Evolutionary conservation across 305 asterid species (phyloP).

Genomic region (Fraxinus nigra): DNA sequence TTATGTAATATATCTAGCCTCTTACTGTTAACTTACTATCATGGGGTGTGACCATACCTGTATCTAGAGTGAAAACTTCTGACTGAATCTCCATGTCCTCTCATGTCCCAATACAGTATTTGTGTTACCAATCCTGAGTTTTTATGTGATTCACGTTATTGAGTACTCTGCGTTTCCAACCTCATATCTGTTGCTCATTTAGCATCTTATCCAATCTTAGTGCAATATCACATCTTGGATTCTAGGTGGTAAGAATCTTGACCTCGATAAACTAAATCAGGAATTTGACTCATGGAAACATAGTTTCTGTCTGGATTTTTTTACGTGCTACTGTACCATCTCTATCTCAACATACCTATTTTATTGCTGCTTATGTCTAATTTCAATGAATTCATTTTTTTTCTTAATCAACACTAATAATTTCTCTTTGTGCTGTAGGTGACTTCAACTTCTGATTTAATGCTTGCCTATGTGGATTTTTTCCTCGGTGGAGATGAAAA

Average conservation of each 20-base stretch:
- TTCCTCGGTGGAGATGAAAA: conserved; percentile 97
- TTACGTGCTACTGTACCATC: conserved; percentile 12
- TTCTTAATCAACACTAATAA: conserved; percentile 15
- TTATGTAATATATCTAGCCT: neutral
- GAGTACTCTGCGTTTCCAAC: neutral
- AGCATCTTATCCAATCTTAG: neutral
- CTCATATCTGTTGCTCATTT: neutral
- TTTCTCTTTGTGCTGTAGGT: conserved; percentile 40
- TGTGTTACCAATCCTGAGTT: neutral
- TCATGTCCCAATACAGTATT: neutral
- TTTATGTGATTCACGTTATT: neutral
- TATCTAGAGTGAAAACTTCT: neutral
- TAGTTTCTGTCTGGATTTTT: neutral
- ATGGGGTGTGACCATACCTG: neutral
- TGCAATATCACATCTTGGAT: conserved; percentile 16
- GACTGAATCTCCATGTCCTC: neutral
- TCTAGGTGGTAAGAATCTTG: conserved; percentile 3
- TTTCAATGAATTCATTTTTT: conserved; percentile 19
- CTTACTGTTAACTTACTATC: neutral
- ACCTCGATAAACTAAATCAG: neutral
- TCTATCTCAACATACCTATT: neutral
- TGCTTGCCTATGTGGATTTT: conserved; percentile 83
- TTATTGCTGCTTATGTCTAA: neutral
- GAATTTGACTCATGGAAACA: conserved; percentile 5
- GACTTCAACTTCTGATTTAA: conserved; percentile 82